Evolutionary conservation across 345 rosid genomes (phyloP).

Genomic region (Eucalyptus grandis): DNA sequence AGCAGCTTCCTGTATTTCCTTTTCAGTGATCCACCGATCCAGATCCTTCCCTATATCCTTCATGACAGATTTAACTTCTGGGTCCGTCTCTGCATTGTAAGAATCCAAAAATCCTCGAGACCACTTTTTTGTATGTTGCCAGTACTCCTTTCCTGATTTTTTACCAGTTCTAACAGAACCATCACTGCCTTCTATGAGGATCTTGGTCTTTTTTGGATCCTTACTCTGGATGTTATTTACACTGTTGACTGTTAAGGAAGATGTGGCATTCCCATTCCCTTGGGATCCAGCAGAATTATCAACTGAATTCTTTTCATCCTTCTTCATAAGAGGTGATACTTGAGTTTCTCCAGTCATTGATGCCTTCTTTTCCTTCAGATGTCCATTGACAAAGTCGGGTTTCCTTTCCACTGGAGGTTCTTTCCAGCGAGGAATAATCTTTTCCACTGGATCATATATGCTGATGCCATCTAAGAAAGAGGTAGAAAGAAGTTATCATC

Average conservation of each 20-base stretch:
- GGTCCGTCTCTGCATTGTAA: constrained; percentile 75
- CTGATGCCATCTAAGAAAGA: constrained; percentile 68
- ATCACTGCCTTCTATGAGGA: constrained; percentile 74
- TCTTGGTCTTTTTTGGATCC: constrained; percentile 32
- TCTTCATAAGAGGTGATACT: constrained; percentile 12
- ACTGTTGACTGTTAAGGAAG: constrained; percentile 21
- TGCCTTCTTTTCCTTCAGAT: constrained; percentile 35
- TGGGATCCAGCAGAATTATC: constrained; percentile 17
- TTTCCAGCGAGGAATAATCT: constrained; percentile 83
- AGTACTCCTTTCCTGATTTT: constrained; percentile 74
- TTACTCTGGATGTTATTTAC: constrained; percentile 1
- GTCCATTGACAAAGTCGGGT: constrained; percentile 41
- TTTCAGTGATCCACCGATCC: constrained; percentile 89
- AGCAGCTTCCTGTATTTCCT: constrained; percentile 78
- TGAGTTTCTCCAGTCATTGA: constrained; percentile 21
- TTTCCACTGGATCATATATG: constrained; percentile 68
- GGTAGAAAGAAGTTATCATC: constrained; percentile 2
- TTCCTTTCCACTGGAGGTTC: constrained; percentile 49
- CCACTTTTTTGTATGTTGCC: constrained; percentile 96
- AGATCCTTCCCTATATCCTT: constrained; percentile 85
- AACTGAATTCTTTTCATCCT: constrained; percentile 23
- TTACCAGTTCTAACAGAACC: constrained; percentile 77
- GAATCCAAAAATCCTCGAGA: constrained; percentile 71
- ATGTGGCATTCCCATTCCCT: constrained; percentile 3
- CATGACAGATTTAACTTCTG: constrained; percentile 73